These are phyloP conservation scores for Tuber umbilicatum DNA, from an alignment of 495 filamentous ascomycete genomes.

Conservation along the genomic window DNA sequence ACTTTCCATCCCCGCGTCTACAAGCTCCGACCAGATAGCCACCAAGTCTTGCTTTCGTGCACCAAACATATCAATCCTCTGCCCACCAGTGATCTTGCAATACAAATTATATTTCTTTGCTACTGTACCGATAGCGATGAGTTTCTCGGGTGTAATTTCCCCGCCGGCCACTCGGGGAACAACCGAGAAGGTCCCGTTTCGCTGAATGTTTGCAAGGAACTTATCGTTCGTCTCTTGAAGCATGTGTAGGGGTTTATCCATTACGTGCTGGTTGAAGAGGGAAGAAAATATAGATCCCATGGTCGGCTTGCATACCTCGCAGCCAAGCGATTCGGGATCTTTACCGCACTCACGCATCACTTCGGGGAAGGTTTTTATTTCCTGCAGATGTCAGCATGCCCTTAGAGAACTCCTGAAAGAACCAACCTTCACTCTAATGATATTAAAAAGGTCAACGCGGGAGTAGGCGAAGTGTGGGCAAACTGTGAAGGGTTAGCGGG, in stretches of 20 bases:
- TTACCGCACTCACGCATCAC: slow-evolving; percentile 80
- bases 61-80: slow-evolving; percentile 94
- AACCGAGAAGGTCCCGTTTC: slow-evolving; percentile 89
- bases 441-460: slow-evolving; percentile 83
- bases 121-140: slow-evolving; percentile 81
- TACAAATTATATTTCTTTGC: slow-evolving; percentile 86
- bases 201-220: slow-evolving; percentile 90
- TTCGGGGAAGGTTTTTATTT: slow-evolving; percentile 64
- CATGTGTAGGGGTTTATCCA: slow-evolving; percentile 66
- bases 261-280: slow-evolving; percentile 79
- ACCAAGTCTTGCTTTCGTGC: slow-evolving; percentile 86
- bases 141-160: slow-evolving; percentile 85
- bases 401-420: not conserved
- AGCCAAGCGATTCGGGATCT: slow-evolving; percentile 68
- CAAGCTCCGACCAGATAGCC: slow-evolving; percentile 78
- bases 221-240: slow-evolving; percentile 92
- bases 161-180: slow-evolving; percentile 79
- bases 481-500: slow-evolving; percentile 43
- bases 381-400: slow-evolving; percentile 29
- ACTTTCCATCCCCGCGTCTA: slow-evolving; percentile 89
- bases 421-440: slow-evolving; percentile 64
- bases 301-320: slow-evolving; percentile 84
- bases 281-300: slow-evolving; percentile 79
- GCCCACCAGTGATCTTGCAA: slow-evolving; percentile 91
- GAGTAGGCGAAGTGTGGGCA: slow-evolving; percentile 85